Conservation (phyloP, 345 rosid species). For the Schrenkiella parvula region DNA sequence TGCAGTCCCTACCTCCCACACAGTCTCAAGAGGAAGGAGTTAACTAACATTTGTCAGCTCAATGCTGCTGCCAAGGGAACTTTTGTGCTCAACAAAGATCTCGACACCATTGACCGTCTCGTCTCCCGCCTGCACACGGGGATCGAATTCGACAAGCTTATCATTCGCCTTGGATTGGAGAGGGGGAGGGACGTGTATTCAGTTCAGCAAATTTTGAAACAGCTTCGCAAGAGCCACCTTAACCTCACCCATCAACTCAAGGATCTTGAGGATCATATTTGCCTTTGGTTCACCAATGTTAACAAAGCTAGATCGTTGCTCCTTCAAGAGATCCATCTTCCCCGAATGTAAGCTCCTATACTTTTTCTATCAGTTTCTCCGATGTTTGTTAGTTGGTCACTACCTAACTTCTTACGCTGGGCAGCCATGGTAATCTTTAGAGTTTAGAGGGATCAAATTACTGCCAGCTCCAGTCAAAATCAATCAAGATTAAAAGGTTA, state of each 20-base stretch:
- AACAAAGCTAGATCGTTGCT: slow-evolving; percentile 57
- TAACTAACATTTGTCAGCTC: slow-evolving; percentile 52
- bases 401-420: neutral
- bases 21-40: slow-evolving; percentile 51
- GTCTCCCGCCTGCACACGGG: slow-evolving; percentile 45
- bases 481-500: slow-evolving; percentile 12
- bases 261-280: slow-evolving; percentile 64
- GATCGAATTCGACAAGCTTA: slow-evolving; percentile 47
- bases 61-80: slow-evolving; percentile 61
- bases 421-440: slow-evolving; percentile 4
- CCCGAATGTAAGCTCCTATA: slow-evolving; percentile 17
- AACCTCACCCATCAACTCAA: slow-evolving; percentile 40
- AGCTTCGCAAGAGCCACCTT: slow-evolving; percentile 43
- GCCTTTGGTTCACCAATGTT: slow-evolving; percentile 53
- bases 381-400: neutral
- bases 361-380: neutral
- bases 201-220: slow-evolving; percentile 48
- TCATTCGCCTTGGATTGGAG: slow-evolving; percentile 50
- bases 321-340: slow-evolving; percentile 41
- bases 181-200: slow-evolving; percentile 47
- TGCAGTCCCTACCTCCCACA: slow-evolving; percentile 42
- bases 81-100: slow-evolving; percentile 45
- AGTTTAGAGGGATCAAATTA: slow-evolving; percentile 7
- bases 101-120: slow-evolving; percentile 56
- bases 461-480: neutral